phyloP scores from a whole-genome alignment of 805 yeast species.

The Barnettozyma vustinii region DNA sequence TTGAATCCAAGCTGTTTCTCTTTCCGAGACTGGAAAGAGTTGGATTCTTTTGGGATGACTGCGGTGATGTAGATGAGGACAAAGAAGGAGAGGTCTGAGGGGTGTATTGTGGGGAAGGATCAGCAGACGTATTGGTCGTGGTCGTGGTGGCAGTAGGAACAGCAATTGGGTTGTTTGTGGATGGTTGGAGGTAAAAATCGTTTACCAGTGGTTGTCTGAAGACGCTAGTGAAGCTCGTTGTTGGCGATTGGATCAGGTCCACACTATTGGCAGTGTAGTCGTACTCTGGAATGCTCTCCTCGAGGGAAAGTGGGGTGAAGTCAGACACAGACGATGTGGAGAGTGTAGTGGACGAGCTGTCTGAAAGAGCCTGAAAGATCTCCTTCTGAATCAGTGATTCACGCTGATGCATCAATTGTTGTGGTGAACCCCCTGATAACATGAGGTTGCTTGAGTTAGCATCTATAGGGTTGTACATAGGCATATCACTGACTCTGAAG shows the following conservation, averaged over 20 bases:
- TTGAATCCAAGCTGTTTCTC: constrained; percentile 36
- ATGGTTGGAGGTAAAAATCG: not conserved
- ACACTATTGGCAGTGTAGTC: not conserved
- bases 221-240: not conserved
- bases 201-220: not conserved
- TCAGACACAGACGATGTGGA: not conserved
- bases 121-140: not conserved
- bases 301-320: not conserved
- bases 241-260: not conserved
- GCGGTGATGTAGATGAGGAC: not conserved
- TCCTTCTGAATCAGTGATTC: not conserved
- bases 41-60: not conserved
- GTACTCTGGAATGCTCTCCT: not conserved
- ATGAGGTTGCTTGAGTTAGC: not conserved
- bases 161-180: not conserved
- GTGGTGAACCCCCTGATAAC: not conserved
- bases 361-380: not conserved
- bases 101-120: not conserved
- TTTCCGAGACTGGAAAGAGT: not conserved
- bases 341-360: not conserved
- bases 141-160: not conserved
- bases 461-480: not conserved
- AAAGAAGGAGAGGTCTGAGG: constrained; percentile 3
- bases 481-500: not conserved
- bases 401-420: not conserved